Evolutionary conservation across 257 asterid genomes (phyloP).

Genomic region (Rauvolfia tetraphylla): DNA sequence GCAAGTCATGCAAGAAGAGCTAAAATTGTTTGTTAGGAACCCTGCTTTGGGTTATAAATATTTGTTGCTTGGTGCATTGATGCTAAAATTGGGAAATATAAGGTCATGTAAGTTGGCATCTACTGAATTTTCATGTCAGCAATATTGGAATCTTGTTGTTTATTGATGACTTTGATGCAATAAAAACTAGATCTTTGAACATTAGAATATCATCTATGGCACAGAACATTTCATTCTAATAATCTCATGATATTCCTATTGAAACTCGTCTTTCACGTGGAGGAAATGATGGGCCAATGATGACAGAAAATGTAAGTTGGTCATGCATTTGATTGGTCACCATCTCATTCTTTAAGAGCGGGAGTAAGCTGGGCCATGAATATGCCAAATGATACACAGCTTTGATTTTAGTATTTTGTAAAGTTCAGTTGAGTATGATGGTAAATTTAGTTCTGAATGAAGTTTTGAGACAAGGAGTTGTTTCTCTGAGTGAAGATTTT

Average conservation of each 20-base stretch:
- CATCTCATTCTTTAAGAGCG: not conserved
- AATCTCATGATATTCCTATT: not conserved
- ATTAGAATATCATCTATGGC: not conserved
- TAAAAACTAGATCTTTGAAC: not conserved
- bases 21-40: not conserved
- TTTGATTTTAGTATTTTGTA: not conserved
- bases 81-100: not conserved
- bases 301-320: not conserved
- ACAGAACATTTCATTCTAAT: not conserved
- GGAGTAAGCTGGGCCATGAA: not conserved
- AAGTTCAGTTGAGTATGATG: not conserved
- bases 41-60: not conserved
- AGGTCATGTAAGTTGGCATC: not conserved
- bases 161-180: not conserved
- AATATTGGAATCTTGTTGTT: not conserved
- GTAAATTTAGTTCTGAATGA: not conserved
- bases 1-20: not conserved
- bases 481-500: not conserved
- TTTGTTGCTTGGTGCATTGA: not conserved
- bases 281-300: not conserved
- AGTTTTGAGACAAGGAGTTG: not conserved
- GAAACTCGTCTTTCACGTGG: not conserved
- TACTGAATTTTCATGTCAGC: not conserved
- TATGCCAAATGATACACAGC: not conserved
- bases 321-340: not conserved